phyloP scores from a whole-genome alignment of 768 basidiomycete genomes.

The Myochromella boudieri region DNA sequence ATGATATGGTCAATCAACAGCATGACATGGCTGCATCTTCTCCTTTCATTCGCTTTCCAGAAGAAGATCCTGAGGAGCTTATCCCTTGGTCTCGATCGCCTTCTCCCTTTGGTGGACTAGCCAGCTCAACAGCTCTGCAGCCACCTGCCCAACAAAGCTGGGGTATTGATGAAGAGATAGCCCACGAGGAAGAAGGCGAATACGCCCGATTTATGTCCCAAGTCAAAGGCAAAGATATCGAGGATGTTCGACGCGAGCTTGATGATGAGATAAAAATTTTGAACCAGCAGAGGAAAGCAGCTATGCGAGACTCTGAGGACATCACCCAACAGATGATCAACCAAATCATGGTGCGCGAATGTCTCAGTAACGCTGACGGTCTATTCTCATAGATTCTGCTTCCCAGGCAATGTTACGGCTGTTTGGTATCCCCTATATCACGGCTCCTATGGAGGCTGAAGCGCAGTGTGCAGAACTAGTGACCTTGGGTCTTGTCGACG shows the following conservation, averaged over 20 bases:
- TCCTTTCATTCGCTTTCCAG: not conserved
- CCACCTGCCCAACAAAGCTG: not conserved
- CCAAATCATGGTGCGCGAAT: conserved; percentile 64
- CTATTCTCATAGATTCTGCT: not conserved
- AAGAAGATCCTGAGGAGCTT: conserved; percentile 16
- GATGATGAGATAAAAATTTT: conserved; percentile 86
- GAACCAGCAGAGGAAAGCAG: conserved; percentile 81
- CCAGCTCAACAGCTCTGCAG: not conserved
- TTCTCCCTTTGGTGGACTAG: conserved; percentile 29
- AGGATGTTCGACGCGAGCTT: conserved; percentile 82
- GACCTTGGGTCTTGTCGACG: conserved; percentile 84
- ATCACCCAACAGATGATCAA: conserved; percentile 93
- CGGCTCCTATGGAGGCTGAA: conserved; percentile 99
- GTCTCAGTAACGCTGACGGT: not conserved
- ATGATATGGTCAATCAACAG: no score
- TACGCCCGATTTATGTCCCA: conserved; percentile 93
- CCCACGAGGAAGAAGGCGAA: conserved; percentile 87
- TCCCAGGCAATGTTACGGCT: conserved; percentile 82
- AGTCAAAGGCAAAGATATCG: conserved; percentile 83
- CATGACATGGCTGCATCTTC: not conserved
- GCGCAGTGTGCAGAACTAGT: conserved; percentile 96
- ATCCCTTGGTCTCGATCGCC: conserved; percentile 35
- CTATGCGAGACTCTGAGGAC: conserved; percentile 93
- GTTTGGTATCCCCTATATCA: conserved; percentile 97
- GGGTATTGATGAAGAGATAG: conserved; percentile 72